Base-by-base conservation (phyloP, 139 green algal genomes). In the Desmodesmus armatus region DNA sequence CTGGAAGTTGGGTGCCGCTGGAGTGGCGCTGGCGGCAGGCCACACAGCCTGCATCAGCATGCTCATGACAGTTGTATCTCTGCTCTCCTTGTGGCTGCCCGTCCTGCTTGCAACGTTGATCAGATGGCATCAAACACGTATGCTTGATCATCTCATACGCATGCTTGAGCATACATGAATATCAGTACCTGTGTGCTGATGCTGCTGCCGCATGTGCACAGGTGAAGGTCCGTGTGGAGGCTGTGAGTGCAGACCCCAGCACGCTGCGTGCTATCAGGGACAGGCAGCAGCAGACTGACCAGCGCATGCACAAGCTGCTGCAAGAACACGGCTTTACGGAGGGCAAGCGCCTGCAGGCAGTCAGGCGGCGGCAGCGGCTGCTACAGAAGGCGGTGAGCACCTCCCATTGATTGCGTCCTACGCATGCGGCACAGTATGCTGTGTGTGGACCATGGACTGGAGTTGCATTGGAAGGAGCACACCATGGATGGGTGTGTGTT, bases 201-300 rank as follows among this genome's bases (percentile, higher is more conserved):
- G 40, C 37, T 78, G 39, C 40, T 40, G 39, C 3, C 25, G 40
- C 2, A 29, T 60, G 21, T 7, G 29, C 66, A 43, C 78, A 86
- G 70, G 88, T 91, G 51, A 66, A 89, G 9, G 75, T 71, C n/a
- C 82, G 85, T 27, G 51, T 89, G 19, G 51, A 69, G 78, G 82
- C 78, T 11, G n/a, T n/a, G 3, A 25, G 44, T 21, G 27, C 29
- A 41, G 63, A 33, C 7, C 33, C 60, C 39, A 74, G 25, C 43
- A 84, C 70, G 82, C 82, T 66, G 63, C 84, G 65, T 55, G 67
- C 85, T 62, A 62, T n/a, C 2, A 58, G 88, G 13, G 65, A 58
- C 23, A 71, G 80, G 58, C 25, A 74, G 3, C 60, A 79, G 6
- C n/a, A 53, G 23, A 43, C 53, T 0, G 85, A 89, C 29, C 47